Percentiles rank a stretch among this genome's conserved stretches.
These are phyloP conservation scores for Rhizopus stolonifer DNA, from an alignment of 371 early-diverging fungal genomes.

Conservation along the genomic window DNA sequence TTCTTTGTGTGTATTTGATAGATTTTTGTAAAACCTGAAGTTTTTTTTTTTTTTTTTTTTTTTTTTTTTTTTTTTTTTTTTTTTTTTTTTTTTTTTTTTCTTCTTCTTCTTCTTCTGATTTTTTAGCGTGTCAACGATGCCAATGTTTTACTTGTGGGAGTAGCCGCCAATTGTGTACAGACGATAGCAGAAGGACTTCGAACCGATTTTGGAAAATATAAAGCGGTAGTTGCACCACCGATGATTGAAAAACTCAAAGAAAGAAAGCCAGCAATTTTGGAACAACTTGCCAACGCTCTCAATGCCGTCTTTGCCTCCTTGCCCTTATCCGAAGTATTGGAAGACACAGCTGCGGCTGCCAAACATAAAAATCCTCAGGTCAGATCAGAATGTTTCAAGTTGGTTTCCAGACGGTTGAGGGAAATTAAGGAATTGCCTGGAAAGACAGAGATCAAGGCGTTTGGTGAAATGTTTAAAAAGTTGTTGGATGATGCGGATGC, in stretches of 20 bases:
- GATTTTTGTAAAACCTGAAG: no score
- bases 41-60: no score
- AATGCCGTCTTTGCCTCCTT: slow-evolving; percentile 82
- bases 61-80: no score
- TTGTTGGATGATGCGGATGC: slow-evolving; percentile 86
- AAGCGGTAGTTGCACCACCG: slow-evolving; percentile 64
- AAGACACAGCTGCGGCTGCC: slow-evolving; percentile 68
- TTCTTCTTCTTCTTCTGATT: not conserved
- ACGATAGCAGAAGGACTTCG: slow-evolving; percentile 83
- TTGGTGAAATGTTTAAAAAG: slow-evolving; percentile 73
- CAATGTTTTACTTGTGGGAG: slow-evolving; percentile 81
- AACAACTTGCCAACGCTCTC: slow-evolving; percentile 76
- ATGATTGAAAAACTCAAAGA: slow-evolving; percentile 93
- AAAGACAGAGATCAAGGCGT: slow-evolving; percentile 77
- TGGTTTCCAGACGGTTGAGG: slow-evolving; percentile 72
- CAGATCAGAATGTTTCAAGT: slow-evolving; percentile 69
- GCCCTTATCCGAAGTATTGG: slow-evolving; percentile 59
- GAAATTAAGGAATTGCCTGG: slow-evolving; percentile 64
- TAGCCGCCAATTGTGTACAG: slow-evolving; percentile 84
- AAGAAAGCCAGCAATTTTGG: slow-evolving; percentile 84
- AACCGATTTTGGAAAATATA: slow-evolving; percentile 74
- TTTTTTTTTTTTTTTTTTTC: no score
- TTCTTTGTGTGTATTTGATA: no score
- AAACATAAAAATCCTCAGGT: slow-evolving; percentile 94
- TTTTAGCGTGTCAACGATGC: slow-evolving; percentile 77